These are phyloP conservation scores for Dendrobium chrysotoxum DNA, from an alignment of 106 monocot genomes.

Conservation along the genomic window DNA sequence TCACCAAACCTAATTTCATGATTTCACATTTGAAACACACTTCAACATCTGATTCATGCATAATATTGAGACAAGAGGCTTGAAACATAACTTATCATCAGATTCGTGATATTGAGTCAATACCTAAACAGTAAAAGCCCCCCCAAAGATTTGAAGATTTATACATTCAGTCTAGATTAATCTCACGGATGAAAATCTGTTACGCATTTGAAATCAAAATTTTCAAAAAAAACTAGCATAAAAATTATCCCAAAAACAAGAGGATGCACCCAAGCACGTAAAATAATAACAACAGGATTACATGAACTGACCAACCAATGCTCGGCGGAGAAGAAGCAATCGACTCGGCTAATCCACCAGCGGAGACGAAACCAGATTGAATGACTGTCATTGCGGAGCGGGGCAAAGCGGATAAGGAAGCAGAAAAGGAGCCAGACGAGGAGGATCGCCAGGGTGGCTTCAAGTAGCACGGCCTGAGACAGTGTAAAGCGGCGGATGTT, in stretches of 20 bases:
- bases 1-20: not conserved
- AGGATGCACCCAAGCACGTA: not conserved
- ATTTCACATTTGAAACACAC: not conserved
- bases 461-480: slow-evolving; percentile 18
- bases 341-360: slow-evolving; percentile 26
- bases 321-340: slow-evolving; percentile 11
- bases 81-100: not conserved
- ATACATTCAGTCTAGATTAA: not conserved
- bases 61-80: no score
- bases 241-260: not conserved
- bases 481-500: slow-evolving; percentile 20
- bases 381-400: slow-evolving; percentile 7
- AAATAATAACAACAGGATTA: not conserved
- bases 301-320: slow-evolving; percentile 21
- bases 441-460: slow-evolving; percentile 3
- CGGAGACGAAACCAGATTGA: slow-evolving; percentile 8
- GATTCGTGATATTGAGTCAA: not conserved
- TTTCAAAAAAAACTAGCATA: not conserved
- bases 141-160: not conserved
- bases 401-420: slow-evolving; percentile 10
- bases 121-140: not conserved
- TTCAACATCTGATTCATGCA: no score
- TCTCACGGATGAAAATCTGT: not conserved
- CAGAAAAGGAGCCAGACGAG: slow-evolving; percentile 14
- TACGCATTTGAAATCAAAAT: not conserved